These are phyloP conservation scores for Coemansia sp. DNA, from an alignment of 371 early-diverging fungal genomes.

Conservation along the genomic window DNA sequence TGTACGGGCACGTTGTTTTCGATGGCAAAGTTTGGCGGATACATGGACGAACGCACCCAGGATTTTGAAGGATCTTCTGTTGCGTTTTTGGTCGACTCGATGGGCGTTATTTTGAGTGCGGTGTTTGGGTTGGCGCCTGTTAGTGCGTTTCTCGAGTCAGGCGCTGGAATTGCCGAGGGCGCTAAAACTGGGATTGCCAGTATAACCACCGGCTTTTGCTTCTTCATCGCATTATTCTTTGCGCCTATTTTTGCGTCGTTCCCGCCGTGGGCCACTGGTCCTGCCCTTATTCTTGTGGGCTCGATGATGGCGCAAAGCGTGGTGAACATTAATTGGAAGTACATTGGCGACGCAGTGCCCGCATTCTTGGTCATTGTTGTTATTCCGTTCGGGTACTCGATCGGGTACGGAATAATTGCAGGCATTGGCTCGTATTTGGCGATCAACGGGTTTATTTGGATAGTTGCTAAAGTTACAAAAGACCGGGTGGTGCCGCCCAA, in stretches of 20 bases:
- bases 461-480: constrained; percentile 54
- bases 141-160: constrained; percentile 78
- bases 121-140: constrained; percentile 73
- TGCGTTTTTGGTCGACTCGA: constrained; percentile 76
- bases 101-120: constrained; percentile 66
- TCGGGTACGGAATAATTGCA: constrained; percentile 70
- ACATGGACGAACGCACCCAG: constrained; percentile 65
- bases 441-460: constrained; percentile 57
- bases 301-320: constrained; percentile 74
- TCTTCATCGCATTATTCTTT: constrained; percentile 76
- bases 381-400: constrained; percentile 76
- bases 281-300: constrained; percentile 74
- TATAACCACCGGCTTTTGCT: constrained; percentile 63
- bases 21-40: constrained; percentile 81
- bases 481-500: constrained; percentile 52
- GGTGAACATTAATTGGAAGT: constrained; percentile 72
- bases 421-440: constrained; percentile 62
- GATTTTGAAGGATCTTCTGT: constrained; percentile 73
- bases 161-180: constrained; percentile 80
- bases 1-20: constrained; percentile 78
- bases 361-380: constrained; percentile 74
- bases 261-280: constrained; percentile 83
- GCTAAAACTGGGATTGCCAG: constrained; percentile 78
- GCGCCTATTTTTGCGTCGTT: constrained; percentile 82
- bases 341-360: constrained; percentile 73